Evolutionary conservation across 2,329 filamentous ascomycete genomes (phyloP), one percentile per base, ranked within the genome.

Genomic region (Beauveria rudraprayagi): DNA sequence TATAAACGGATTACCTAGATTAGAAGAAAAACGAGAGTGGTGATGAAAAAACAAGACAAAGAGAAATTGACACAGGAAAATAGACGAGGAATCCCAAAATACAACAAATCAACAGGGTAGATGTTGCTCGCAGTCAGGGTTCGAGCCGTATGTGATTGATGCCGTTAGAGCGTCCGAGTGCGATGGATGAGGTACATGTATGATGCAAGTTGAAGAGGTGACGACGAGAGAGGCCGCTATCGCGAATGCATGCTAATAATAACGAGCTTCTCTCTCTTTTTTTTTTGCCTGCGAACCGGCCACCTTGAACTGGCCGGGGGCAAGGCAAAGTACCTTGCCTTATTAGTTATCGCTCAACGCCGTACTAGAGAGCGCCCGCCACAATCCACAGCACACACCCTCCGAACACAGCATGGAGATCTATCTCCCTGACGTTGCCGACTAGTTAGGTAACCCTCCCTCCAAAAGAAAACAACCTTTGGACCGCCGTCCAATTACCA

Each of bases 151-250:
- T n/a, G 37, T 54, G 52, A 37, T 54, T 26, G 52, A 54, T 54
- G 37, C 22, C 52, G 52, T 52, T 10, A 5, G 2, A 54, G 22
- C 4, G 52, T 43, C 16, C 11, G 51, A 24, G 51, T 40, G 34
- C n/a, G 51, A 37, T 53, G 19, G 51, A 17, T 19, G 34, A 41
- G 34, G 24, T 43, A 44, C 26, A 46, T 56, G 54, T 46, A 51
- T 59, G 56, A 59, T 59, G 56, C 46, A 52, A 59, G 56, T 52
- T 37, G 10, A 19, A 52, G 28, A 30, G 46, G 28, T 24, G 51
- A 43, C 47, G 41, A 46, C 40, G 54, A 53, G 51, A 37, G n/a
- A 28, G 54, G 22, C 50, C 37, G 52, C 37, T 54, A 54, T 54
- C 52, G 37, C 34, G 52, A 54, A 17, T 43, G 28, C 48, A 28